Evolutionary conservation across 2,329 filamentous ascomycete genomes (phyloP).

Genomic region (Xylogone sp.): DNA sequence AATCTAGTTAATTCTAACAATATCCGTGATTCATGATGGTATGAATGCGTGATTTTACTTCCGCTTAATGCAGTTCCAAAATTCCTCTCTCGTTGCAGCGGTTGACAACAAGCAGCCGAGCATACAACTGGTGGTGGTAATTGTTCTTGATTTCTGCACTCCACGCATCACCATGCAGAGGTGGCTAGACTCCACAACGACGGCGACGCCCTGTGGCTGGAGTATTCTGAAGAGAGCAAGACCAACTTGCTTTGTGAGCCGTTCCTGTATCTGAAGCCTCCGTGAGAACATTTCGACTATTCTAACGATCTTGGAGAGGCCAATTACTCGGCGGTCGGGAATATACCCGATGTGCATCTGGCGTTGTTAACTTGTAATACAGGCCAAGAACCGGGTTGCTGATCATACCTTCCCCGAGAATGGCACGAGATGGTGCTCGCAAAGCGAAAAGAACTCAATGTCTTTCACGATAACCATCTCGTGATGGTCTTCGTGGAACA

Average conservation of each 20-base stretch:
- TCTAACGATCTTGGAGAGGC: constrained; percentile 85
- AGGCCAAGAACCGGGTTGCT: too few relatives aligned
- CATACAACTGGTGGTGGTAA: constrained; percentile 89
- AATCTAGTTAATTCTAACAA: too few relatives aligned
- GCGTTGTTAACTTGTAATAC: too few relatives aligned
- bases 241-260: constrained; percentile 89
- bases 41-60: too few relatives aligned
- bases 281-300: constrained; percentile 94
- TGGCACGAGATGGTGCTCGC: constrained; percentile 92
- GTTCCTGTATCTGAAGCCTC: constrained; percentile 87
- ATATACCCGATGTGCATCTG: constrained; percentile 99
- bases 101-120: constrained; percentile 88
- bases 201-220: constrained; percentile 85
- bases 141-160: constrained; percentile 79
- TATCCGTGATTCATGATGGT: too few relatives aligned
- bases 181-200: constrained; percentile 95
- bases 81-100: constrained; percentile 90
- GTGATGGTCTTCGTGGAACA: constrained; percentile 92
- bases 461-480: constrained; percentile 96
- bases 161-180: constrained; percentile 96
- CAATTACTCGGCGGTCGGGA: constrained; percentile 80
- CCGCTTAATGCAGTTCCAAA: too few relatives aligned
- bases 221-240: constrained; percentile 86
- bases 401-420: constrained; percentile 91
- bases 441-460: constrained; percentile 87